phyloP scores from a whole-genome alignment of 1,284 basidiomycete genomes.

The Ustilago sp. region DNA sequence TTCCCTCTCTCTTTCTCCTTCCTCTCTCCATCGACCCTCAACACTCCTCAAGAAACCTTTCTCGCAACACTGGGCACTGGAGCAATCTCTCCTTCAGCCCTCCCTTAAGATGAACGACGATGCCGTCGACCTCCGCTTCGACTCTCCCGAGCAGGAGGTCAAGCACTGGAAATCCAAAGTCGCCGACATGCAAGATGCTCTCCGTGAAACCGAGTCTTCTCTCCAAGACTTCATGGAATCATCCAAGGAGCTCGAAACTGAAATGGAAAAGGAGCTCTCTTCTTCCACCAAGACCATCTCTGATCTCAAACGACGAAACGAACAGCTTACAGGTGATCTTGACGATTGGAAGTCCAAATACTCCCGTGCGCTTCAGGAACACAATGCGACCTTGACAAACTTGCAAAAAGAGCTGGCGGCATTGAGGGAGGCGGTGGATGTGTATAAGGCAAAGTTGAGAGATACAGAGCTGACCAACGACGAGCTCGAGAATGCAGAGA shows the following conservation, averaged over 20 bases:
- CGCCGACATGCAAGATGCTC: slow-evolving; percentile 60
- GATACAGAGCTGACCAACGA: slow-evolving; percentile 69
- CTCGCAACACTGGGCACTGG: slow-evolving; percentile 16
- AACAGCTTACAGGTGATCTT: slow-evolving; percentile 55
- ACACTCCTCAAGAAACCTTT: slow-evolving; percentile 3
- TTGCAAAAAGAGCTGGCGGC: slow-evolving; percentile 57
- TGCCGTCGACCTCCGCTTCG: slow-evolving; percentile 52
- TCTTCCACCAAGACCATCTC: slow-evolving; percentile 47
- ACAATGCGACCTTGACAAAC: slow-evolving; percentile 60
- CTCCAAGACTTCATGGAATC: slow-evolving; percentile 66
- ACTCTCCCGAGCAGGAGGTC: slow-evolving; percentile 59
- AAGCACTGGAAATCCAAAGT: slow-evolving; percentile 61
- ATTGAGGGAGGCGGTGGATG: slow-evolving; percentile 60
- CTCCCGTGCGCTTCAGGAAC: slow-evolving; percentile 60
- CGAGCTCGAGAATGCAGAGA: slow-evolving; percentile 68
- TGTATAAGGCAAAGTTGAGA: slow-evolving; percentile 65
- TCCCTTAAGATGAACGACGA: slow-evolving; percentile 39
- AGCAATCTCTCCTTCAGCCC: slow-evolving; percentile 21
- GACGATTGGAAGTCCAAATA: slow-evolving; percentile 68
- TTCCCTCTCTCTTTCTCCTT: neutral
- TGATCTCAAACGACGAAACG: slow-evolving; percentile 55
- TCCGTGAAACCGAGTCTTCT: slow-evolving; percentile 59
- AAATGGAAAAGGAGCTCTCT: slow-evolving; percentile 66
- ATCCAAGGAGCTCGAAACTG: slow-evolving; percentile 65
- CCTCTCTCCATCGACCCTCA: slow-evolving; percentile 1